Base-by-base conservation (phyloP, 169 alveolate species). In the Plasmodium gonderi region DNA sequence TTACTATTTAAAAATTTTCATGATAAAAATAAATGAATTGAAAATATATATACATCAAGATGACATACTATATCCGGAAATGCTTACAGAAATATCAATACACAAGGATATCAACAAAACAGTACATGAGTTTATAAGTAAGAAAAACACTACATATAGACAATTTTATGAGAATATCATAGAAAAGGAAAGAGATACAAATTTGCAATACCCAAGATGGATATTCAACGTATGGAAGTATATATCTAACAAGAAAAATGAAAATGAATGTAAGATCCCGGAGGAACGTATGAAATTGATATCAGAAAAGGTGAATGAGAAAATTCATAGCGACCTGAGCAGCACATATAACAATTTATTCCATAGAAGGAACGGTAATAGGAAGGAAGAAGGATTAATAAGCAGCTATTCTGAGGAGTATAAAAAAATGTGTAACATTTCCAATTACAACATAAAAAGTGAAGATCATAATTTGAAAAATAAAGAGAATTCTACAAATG, bases 1-100 rank as follows among this genome's bases (percentile, higher is more conserved):
- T 33, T 77, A 76, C 79, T 75, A 75, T 68, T 87, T 87, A 68
- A 87, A 87, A 47, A 33, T 60, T 7, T 77, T 87, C 47, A 87
- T 87, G 93, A 76, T 47, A 33, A 74, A 38, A 77, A 77, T 87
- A 38, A 87, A 87, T 44, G 80, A 87, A 74, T 67, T 87, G 36
- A 54, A 87, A 29, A 47, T 87, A 79, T 77, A 77, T 79, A 65
- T 87, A 29, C 78, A 87, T 75, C 78, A 87, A 38, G 54, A 75
- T 8, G 89, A 87, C 68, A 60, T 87, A 38, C 45, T 87, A 87
- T 74, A 77, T 23, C 87, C 87, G 8, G 93, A 87, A 40, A 54
- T 54, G 38, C 67, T 87, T 47, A 87, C 90, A 14, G 79, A 87
- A 76, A 87, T 87, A 75, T 44, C 42, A 54, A 87, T 87, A 44